phyloP scores from a whole-genome alignment of 345 rosid species.

The Linum lewisii region DNA sequence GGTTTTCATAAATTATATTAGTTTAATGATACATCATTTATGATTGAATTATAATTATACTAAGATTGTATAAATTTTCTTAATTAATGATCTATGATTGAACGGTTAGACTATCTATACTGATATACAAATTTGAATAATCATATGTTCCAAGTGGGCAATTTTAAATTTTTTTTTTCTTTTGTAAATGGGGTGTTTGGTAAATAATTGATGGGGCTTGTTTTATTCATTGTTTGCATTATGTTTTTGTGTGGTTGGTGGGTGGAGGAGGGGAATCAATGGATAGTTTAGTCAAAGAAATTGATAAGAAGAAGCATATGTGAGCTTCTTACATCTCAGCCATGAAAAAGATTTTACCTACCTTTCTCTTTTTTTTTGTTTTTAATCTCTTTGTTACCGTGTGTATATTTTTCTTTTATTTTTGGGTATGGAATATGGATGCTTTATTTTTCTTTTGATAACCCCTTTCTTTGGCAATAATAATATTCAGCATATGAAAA shows the following conservation, averaged over 20 bases:
- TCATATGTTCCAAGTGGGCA: no score
- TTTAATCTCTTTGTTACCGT: background rate
- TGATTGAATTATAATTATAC: no score
- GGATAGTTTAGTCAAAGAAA: background rate
- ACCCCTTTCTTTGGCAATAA: background rate
- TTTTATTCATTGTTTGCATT: background rate
- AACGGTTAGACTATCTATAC: no score
- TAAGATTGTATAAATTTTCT: no score
- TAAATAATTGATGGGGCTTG: background rate
- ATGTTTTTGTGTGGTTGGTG: background rate
- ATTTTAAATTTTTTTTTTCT: no score
- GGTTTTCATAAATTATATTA: no score
- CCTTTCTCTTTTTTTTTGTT: no score
- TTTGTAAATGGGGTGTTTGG: no score
- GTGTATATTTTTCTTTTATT: background rate
- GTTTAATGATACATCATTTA: no score
- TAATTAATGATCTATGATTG: no score
- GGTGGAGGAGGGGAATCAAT: background rate
- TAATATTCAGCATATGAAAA: background rate
- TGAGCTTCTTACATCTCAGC: background rate
- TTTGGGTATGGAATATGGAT: background rate
- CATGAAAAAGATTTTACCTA: no score
- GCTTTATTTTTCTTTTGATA: background rate
- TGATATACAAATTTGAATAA: no score
- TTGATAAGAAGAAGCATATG: background rate